These are phyloP conservation scores for Fusarium musae DNA, from an alignment of 2,329 filamentous ascomycete species.

Conservation along the genomic window DNA sequence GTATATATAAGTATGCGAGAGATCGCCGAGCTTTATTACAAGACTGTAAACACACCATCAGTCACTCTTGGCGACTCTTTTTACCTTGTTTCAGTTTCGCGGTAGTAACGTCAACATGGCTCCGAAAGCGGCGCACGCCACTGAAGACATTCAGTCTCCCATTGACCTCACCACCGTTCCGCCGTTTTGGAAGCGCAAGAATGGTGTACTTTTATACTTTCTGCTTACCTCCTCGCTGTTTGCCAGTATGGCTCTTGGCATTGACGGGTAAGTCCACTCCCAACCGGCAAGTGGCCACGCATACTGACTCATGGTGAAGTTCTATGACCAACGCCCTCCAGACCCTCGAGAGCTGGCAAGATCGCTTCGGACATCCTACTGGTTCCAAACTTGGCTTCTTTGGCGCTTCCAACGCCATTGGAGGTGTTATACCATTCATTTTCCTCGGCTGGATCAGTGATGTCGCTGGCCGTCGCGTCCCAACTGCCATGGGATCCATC, in stretches of 20 bases:
- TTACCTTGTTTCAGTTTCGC: neutral
- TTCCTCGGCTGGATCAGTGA: slow-evolving; percentile 52
- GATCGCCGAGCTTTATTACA: neutral
- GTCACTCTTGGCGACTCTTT: neutral
- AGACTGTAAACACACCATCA: neutral
- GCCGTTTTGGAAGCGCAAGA: slow-evolving; percentile 53
- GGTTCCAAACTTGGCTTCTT: slow-evolving; percentile 54
- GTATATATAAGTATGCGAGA: slow-evolving; percentile 27
- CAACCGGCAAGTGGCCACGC: too few species aligned
- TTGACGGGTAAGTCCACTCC: slow-evolving; percentile 51
- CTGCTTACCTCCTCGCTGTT: slow-evolving; percentile 56
- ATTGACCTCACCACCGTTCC: slow-evolving; percentile 48
- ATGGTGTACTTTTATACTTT: slow-evolving; percentile 56
- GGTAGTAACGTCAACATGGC: slow-evolving; percentile 41
- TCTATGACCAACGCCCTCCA: slow-evolving; percentile 56
- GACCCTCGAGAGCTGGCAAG: slow-evolving; percentile 51
- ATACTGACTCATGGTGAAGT: neutral
- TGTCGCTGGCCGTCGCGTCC: slow-evolving; percentile 48
- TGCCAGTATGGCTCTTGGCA: slow-evolving; percentile 55
- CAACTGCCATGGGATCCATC: slow-evolving; percentile 52
- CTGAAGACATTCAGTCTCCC: slow-evolving; percentile 46
- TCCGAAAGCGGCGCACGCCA: slow-evolving; percentile 47
- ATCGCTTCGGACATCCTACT: slow-evolving; percentile 51
- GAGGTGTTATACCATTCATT: slow-evolving; percentile 52
- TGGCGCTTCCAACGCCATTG: slow-evolving; percentile 53